Evolutionary conservation across 78 protist genomes (phyloP).

Genomic region (Capsaspora owczarzaki): DNA sequence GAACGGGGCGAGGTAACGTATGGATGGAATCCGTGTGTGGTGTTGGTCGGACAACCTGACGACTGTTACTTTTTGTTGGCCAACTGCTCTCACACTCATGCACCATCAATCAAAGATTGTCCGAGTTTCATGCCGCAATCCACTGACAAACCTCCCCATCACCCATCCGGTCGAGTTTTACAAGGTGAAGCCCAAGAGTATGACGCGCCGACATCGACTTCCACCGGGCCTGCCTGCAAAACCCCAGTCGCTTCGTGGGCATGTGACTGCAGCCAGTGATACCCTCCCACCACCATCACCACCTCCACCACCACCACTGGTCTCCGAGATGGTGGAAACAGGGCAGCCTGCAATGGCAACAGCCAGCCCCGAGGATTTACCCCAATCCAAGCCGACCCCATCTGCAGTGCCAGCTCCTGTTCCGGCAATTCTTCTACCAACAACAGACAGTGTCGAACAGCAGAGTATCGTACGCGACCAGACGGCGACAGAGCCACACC

Average conservation of each 20-base stretch:
- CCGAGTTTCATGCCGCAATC: neutral
- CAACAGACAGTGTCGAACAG: too few relatives aligned
- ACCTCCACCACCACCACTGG: neutral
- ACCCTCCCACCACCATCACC: neutral
- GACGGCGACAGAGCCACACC: too few relatives aligned
- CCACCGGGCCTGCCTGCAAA: neutral
- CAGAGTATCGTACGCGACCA: too few relatives aligned
- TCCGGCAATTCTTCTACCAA: too few relatives aligned
- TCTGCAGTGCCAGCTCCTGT: too few relatives aligned
- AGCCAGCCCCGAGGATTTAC: neutral
- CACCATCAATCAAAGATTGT: neutral
- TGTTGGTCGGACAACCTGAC: neutral
- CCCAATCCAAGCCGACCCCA: too few relatives aligned
- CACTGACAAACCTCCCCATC: neutral
- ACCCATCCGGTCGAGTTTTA: neutral
- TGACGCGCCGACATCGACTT: neutral
- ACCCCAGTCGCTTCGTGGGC: neutral
- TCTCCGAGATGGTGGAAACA: neutral
- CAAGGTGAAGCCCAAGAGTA: too few relatives aligned
- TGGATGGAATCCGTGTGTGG: neutral
- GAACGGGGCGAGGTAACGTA: neutral
- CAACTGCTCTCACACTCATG: neutral
- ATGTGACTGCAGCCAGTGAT: neutral
- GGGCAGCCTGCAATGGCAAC: neutral
- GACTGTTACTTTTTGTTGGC: neutral